A percentile compares a stretch with the other conserved stretches of the same genome.
phyloP scores from a whole-genome alignment of 306 rosid species.

The Citrullus mucosospermus region DNA sequence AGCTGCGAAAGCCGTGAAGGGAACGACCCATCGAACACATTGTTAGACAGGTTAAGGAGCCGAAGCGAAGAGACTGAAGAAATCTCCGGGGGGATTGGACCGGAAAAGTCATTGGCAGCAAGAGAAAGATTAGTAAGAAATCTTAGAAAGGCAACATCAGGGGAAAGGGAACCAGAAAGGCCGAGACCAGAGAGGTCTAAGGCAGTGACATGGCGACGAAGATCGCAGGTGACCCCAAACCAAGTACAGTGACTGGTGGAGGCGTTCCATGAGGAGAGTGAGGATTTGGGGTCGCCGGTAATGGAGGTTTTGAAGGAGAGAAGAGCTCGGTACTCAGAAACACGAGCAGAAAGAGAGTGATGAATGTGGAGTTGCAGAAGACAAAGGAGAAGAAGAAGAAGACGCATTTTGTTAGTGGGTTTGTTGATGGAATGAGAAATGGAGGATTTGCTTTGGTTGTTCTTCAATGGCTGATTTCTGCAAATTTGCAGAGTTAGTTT shows the following conservation, averaged over 20 bases:
- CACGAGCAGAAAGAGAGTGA: conserved; percentile 9
- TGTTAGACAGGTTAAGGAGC: conserved; percentile 66
- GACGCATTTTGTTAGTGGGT: not conserved
- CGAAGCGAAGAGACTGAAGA: conserved; percentile 39
- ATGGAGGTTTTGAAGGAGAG: conserved; percentile 45
- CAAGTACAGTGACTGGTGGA: conserved; percentile 47
- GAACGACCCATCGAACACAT: conserved; percentile 56
- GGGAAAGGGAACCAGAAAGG: conserved; percentile 49
- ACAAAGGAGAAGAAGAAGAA: not conserved
- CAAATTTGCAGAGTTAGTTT: not conserved
- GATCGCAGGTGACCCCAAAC: conserved; percentile 58
- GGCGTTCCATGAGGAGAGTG: conserved; percentile 56
- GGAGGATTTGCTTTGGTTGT: not conserved
- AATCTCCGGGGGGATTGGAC: conserved; percentile 46
- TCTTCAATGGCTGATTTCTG: not conserved
- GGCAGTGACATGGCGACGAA: conserved; percentile 42
- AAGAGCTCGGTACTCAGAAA: conserved; percentile 48
- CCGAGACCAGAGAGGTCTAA: conserved; percentile 42
- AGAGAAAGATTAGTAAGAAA: conserved; percentile 50
- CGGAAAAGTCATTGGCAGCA: conserved; percentile 42
- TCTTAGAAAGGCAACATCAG: conserved; percentile 34
- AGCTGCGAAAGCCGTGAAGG: conserved; percentile 41
- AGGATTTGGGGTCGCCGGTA: conserved; percentile 32
- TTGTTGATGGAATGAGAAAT: not conserved
- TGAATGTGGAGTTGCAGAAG: conserved; percentile 12